Base-by-base conservation (phyloP, 2,329 filamentous ascomycete species). In the Fusarium gaditjirri region DNA sequence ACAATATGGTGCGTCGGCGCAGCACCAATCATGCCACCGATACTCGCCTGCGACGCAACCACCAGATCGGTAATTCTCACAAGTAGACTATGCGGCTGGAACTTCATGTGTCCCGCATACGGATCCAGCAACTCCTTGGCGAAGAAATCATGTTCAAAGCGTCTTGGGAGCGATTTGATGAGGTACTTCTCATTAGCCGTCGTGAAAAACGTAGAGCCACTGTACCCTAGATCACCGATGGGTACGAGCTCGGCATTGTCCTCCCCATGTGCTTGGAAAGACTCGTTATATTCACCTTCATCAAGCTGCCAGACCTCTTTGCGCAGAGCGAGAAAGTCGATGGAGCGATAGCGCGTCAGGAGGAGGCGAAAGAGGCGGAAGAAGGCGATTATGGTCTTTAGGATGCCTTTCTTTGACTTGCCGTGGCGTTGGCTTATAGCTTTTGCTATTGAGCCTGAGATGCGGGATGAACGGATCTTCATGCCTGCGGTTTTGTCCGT, bases 121-220 rank as follows among this genome's bases (percentile, higher is more conserved):
- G 89, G 88, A 1, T 85, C 82, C n/a, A 93, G 81, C 25, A 94
- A 83, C 54, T 93, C 90, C 27, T 89, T 81, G 23, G 87, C 86
- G 81, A 94, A 93, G 81, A 93, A 94, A 3, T 86, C 85, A 77
- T 93, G 87, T 76, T 94, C 92, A 70, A 92, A 93, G 36, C 86
- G 84, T 4, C 92, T 86, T 0, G 92, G 91, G 2, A 94, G 82
- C 4, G 90, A 92, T 77, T 94, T 94, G 77, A 94, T 84, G 13
- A 94, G 86, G 76, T 89, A 94, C 71, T 88, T 88, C n/a, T 84
- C 85, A 73, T 94, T 88, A 7, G 83, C 80, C 0, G 92, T 94
- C 8, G 86, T 87, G 80, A 93, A 93, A 81, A 94, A 94, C 1
- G 92, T 93, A 81, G 91, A 93, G 53, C 92, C 92, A 33, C 90